These are phyloP conservation scores for Medicago truncatula DNA, from an alignment of 306 rosid genomes.

Conservation along the genomic window MtrunA17r5.0-ANR NC_053049.1:35748001-35748500, in stretches of 20 bases:
- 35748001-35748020: constrained; percentile 12
- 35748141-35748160: background rate
- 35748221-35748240: background rate
- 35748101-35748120: background rate
- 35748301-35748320: background rate
- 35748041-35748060: background rate
- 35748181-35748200: background rate
- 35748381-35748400: constrained; percentile 43
- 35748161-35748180: background rate
- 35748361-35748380: constrained; percentile 61
- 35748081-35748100: background rate
- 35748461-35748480: constrained; percentile 34
- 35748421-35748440: constrained; percentile 57
- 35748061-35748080: background rate
- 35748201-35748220: background rate
- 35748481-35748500: background rate
- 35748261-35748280: background rate
- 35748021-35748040: constrained; percentile 1
- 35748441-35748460: constrained; percentile 38
- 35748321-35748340: constrained; percentile 46
- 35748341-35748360: constrained; percentile 60
- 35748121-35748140: background rate
- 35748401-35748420: background rate
- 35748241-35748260: background rate
- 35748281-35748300: background rate